A percentile compares a stretch with the other conserved stretches of the same genome.
phyloP scores from a whole-genome alignment of 2,329 filamentous ascomycete genomes.

The Claviceps sorghi region DNA sequence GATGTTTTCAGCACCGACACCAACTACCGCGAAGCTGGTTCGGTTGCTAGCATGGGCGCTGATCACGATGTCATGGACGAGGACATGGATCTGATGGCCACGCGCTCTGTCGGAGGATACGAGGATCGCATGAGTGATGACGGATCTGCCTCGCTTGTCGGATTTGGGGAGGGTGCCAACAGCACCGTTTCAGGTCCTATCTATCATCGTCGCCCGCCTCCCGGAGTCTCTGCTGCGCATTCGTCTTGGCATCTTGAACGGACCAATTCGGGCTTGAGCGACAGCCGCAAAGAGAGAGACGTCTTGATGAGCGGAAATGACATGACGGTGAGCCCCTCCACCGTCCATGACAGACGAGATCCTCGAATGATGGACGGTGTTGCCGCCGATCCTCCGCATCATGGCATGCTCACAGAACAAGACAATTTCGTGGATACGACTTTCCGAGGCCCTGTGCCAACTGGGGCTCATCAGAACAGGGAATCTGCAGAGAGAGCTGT shows the following conservation, averaged over 20 bases:
- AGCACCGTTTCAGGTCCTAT: slow-evolving; percentile 72
- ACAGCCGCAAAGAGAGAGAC: slow-evolving; percentile 24
- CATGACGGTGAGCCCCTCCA: slow-evolving; percentile 30
- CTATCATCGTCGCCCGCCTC: slow-evolving; percentile 38
- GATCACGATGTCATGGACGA: slow-evolving; percentile 37
- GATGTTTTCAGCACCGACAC: slow-evolving; percentile 59
- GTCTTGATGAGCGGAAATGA: slow-evolving; percentile 20
- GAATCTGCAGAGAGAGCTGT: slow-evolving; percentile 53
- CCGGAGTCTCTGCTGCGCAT: slow-evolving; percentile 23
- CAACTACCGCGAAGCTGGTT: slow-evolving; percentile 41
- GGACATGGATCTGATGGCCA: slow-evolving; percentile 31
- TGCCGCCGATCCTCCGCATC: slow-evolving; percentile 37
- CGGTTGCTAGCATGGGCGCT: slow-evolving; percentile 40
- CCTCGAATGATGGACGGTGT: slow-evolving; percentile 55
- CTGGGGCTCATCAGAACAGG: slow-evolving; percentile 17
- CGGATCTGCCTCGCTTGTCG: slow-evolving; percentile 68
- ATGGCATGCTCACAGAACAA: slow-evolving; percentile 34
- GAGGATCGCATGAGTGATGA: slow-evolving; percentile 76
- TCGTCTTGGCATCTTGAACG: slow-evolving; percentile 33
- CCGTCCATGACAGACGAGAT: slow-evolving; percentile 39
- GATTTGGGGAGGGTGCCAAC: slow-evolving; percentile 82
- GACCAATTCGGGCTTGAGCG: slow-evolving; percentile 37
- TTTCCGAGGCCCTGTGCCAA: slow-evolving; percentile 39
- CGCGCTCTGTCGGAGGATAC: slow-evolving; percentile 33
- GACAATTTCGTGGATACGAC: slow-evolving; percentile 51